A percentile compares a stretch with the other conserved stretches of the same genome.
Evolutionary conservation across 805 yeast genomes (phyloP).

Genomic region (Kazachstania bromeliacearum): DNA sequence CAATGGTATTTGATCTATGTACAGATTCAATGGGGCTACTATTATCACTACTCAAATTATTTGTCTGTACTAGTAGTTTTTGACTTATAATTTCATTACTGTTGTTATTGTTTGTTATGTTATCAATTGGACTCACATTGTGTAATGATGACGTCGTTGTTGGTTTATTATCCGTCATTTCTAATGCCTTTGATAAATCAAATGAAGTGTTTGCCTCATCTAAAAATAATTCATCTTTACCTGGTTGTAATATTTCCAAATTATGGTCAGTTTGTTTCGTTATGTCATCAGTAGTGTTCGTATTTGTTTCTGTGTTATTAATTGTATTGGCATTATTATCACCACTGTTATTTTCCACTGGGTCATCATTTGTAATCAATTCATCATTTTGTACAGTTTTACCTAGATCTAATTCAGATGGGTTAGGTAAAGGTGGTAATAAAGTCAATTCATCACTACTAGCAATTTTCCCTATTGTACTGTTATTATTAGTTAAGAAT

Average conservation of each 20-base stretch:
- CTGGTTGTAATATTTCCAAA: too few relatives aligned
- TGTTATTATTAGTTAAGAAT: too few relatives aligned
- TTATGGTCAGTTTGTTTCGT: background rate
- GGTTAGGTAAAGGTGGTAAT: constrained; percentile 19
- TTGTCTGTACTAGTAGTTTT: too few relatives aligned
- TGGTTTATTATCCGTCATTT: constrained; percentile 9
- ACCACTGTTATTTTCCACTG: background rate
- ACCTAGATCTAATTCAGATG: constrained; percentile 6
- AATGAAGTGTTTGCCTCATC: constrained; percentile 14
- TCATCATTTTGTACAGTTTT: too few relatives aligned
- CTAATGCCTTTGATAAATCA: constrained; percentile 25
- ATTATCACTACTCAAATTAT: background rate
- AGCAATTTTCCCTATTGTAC: too few relatives aligned
- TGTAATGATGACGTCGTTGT: background rate
- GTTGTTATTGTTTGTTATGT: too few relatives aligned
- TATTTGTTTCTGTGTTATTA: background rate
- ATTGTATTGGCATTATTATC: background rate
- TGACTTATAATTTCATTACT: too few relatives aligned
- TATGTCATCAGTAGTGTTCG: background rate
- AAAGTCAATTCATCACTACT: constrained; percentile 15
- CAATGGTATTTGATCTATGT: background rate
- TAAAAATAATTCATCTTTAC: background rate
- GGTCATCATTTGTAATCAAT: too few relatives aligned
- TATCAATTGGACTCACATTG: too few relatives aligned
- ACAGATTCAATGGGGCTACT: background rate